phyloP scores from a whole-genome alignment of 768 basidiomycete species.

The Austroboletus eburneus region DNA sequence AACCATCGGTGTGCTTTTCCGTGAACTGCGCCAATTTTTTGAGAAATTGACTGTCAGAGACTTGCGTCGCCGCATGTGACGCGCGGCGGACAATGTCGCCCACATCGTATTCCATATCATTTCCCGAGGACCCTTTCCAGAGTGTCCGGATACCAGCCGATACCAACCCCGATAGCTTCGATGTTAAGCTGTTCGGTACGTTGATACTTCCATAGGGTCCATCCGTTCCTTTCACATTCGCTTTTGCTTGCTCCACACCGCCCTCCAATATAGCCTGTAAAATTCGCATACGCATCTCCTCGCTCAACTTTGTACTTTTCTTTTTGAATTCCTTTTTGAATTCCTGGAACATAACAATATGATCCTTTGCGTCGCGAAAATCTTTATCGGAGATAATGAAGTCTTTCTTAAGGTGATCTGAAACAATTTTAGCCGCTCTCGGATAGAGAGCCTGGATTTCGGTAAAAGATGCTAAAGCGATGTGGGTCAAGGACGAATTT shows the following conservation, averaged over 20 bases:
- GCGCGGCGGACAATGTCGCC: conserved; percentile 6
- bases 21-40: conserved; percentile 1
- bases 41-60: conserved; percentile 17
- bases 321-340: not conserved
- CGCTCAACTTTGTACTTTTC: not conserved
- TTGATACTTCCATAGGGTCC: too few species aligned
- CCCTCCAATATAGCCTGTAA: conserved; percentile 5
- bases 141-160: not conserved
- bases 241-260: not conserved
- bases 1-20: not conserved
- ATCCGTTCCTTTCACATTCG: too few species aligned
- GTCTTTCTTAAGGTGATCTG: not conserved
- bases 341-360: conserved; percentile 9
- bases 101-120: not conserved
- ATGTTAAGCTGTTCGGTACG: not conserved
- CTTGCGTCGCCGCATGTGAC: not conserved
- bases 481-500: not conserved
- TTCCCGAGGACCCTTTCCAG: not conserved
- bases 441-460: conserved; percentile 10
- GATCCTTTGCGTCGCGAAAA: conserved; percentile 13
- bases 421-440: conserved; percentile 1
- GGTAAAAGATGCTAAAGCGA: conserved; percentile 8
- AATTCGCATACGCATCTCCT: not conserved
- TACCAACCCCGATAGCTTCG: not conserved
- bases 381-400: conserved; percentile 5